Conservation (phyloP, 495 filamentous ascomycete species). For the Copromyces sp. region DNA sequence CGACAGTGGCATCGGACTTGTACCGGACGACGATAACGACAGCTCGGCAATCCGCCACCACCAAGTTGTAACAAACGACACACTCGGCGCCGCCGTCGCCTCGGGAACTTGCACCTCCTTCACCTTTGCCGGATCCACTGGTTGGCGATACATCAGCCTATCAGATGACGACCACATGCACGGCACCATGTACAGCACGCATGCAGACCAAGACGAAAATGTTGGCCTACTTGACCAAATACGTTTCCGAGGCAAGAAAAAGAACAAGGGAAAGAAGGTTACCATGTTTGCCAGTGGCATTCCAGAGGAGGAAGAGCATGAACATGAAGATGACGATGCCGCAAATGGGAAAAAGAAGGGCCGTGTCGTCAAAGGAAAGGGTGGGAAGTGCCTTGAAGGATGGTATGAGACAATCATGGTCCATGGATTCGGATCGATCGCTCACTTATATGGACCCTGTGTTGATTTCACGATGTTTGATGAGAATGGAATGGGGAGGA, state of each 20-base stretch:
- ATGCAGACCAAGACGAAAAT: not conserved
- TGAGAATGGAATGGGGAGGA: not conserved
- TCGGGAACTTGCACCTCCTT: not conserved
- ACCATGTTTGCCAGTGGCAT: not conserved
- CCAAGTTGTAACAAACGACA: not conserved
- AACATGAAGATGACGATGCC: not conserved
- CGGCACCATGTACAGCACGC: not conserved
- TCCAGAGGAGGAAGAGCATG: not conserved
- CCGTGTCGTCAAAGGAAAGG: not conserved
- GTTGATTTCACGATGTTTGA: not conserved
- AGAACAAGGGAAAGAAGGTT: not conserved
- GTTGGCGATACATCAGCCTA: not conserved
- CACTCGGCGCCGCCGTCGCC: not conserved
- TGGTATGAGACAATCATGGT: not conserved
- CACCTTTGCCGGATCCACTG: not conserved
- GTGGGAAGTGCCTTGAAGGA: not conserved
- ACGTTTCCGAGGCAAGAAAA: not conserved
- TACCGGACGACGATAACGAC: not conserved
- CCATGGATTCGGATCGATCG: not conserved
- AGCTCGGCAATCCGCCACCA: not conserved
- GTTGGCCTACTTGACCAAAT: not conserved
- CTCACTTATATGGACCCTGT: not conserved
- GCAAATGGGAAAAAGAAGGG: not conserved
- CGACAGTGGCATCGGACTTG: not conserved
- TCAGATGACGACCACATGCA: not conserved